Evolutionary conservation across 306 rosid species (phyloP).

Genomic region (Casuarina cunninghamiana): DNA sequence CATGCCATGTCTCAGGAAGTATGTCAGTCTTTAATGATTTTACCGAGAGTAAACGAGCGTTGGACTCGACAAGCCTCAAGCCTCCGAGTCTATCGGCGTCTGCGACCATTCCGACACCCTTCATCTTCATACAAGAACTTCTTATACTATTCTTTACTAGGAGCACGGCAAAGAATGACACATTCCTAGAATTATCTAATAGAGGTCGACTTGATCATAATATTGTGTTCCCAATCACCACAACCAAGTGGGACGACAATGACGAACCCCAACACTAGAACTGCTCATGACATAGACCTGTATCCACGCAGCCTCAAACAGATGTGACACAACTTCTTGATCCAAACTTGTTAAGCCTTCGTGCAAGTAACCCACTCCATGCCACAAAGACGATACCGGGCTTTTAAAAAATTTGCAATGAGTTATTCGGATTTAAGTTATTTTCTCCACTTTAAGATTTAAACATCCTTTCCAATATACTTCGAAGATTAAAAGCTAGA

Average conservation of each 20-base stretch:
- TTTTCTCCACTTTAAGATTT: constrained; percentile 61
- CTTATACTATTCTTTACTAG: constrained; percentile 89
- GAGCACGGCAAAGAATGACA: constrained; percentile 92
- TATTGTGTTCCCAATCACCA: constrained; percentile 95
- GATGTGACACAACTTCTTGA: constrained; percentile 66
- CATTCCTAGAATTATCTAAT: constrained; percentile 87
- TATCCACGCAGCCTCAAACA: constrained; percentile 83
- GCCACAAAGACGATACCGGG: constrained; percentile 35
- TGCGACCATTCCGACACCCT: too few relatives aligned
- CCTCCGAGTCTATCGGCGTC: too few relatives aligned
- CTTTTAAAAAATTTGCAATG: constrained; percentile 1
- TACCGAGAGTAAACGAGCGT: too few relatives aligned
- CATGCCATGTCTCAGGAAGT: too few relatives aligned
- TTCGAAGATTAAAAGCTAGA: too few relatives aligned
- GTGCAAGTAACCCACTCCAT: constrained; percentile 93
- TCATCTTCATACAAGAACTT: constrained; percentile 75
- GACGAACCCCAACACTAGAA: constrained; percentile 90
- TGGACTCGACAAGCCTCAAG: too few relatives aligned
- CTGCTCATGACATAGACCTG: constrained; percentile 92
- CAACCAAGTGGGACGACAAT: constrained; percentile 86
- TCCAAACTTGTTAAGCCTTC: constrained; percentile 79
- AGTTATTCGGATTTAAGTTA: constrained; percentile 65
- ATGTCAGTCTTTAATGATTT: too few relatives aligned
- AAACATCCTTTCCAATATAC: constrained; percentile 28
- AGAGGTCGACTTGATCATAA: constrained; percentile 87